Evolutionary conservation across 306 rosid species (phyloP), one percentile per base, ranked within the genome.

Genomic region (Cucurbita ficifolia): DNA sequence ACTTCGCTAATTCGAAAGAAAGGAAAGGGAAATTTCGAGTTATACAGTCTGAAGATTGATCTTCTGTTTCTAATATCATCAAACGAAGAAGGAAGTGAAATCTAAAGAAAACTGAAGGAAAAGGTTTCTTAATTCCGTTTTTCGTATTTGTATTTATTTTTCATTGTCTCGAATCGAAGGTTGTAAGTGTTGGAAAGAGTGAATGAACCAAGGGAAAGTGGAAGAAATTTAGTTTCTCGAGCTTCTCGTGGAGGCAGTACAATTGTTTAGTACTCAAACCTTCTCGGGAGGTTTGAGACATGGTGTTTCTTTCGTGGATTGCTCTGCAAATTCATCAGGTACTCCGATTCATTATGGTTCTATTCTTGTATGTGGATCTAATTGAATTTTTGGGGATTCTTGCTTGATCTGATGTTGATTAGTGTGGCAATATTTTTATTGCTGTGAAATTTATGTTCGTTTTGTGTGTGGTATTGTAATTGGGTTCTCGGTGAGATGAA

Each of bases 281-380:
- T 75, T 75, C 77, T 43, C 68, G 72, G 55, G 43, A 75, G 68
- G 33, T 51, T 75, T 59, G 59, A 11, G 19, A 38, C 19, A 54
- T 55, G 76, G 68, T n/a, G 76, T 54, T 73, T 45, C 65, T 59
- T 33, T 52, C 51, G 4, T 24, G 29, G 53, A 48, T 35, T 9
- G 33, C 70, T 45, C 53, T 74, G 70, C 77, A 40, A 6, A 46
- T 59, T 62, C 48, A 48, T 46, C 78, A 59, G 78, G 78, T 75
- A 75, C 59, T 29, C 52, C 35, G 18, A 29, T 48, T 52, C 35
- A 16, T 4, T 74, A 42, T 2, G 40, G 35, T 75, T 60, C 5
- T 60, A 10, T 61, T 60, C 10, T 59, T 22, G 40, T 19, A 6
- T 56, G 8, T 73, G 63, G 71, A 59, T 75, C 60, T 33, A 60